Evolutionary conservation across 2,329 filamentous ascomycete species (phyloP), one percentile per base, ranked within the genome.

Genomic region (Nectriaceae sp.): DNA sequence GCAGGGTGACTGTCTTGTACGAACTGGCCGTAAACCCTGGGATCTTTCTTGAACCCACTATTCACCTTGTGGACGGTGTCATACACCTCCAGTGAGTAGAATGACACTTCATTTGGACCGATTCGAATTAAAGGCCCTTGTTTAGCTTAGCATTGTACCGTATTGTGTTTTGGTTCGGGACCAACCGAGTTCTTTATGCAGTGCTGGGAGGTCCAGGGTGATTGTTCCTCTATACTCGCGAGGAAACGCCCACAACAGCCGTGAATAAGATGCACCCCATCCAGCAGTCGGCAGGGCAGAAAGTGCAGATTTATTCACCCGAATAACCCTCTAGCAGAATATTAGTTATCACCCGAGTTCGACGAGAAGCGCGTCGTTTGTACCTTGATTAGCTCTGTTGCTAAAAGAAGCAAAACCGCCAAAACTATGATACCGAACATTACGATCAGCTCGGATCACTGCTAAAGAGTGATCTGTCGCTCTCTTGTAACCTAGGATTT

Each of bases 1-100:
- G 62, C 62, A 2, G 62, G 62, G 40, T 63, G 60, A 0, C 59
- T 59, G 24, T 54, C 62, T 47, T 64, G 62, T 0, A 65, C 56
- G 20, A 65, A 64, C 18, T 63, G 53, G 4, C 62, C 62, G 47
- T 65, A 65, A 1, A 54, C 56, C 4, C 60, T 45, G 0, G 62
- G 60, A 5, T 65, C 62, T 37, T 65, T 65, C 2, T 44, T 42
- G 11, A 57, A 65, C 15, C 47, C 54, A 20, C 62, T 60, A 0
- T 56, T 52, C 5, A 59, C 56, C 18, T 57, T 65, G n/a, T 63
- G 57, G 1, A 65, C 47, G 1, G 42, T 47, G 13, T 64, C 56
- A 15, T 64, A 63, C 10, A 57, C 44, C 0, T 63, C 60, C 15
- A 57, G 45, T 1, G 59, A 65, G 16, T 62, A 65, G 26, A 62